These are phyloP conservation scores for Fusarium sp. DNA, from an alignment of 2,329 filamentous ascomycete genomes.

Conservation along the genomic window DNA sequence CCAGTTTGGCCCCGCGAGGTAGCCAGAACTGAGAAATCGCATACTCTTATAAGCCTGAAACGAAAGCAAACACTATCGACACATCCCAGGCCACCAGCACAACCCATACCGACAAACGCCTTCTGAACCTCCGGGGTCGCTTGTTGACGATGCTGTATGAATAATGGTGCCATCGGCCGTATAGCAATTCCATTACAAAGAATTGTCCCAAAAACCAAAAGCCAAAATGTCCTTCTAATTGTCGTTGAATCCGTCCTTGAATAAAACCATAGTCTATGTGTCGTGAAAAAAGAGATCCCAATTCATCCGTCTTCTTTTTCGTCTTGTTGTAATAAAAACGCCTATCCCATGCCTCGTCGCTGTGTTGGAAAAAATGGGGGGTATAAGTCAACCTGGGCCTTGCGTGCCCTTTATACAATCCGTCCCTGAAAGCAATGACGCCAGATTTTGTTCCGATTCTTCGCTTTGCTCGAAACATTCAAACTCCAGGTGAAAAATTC, in stretches of 20 bases:
- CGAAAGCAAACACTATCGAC: slow-evolving; percentile 30
- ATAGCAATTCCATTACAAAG: slow-evolving; percentile 40
- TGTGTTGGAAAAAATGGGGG: slow-evolving; percentile 39
- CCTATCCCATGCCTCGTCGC: slow-evolving; percentile 42
- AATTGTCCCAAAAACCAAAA: slow-evolving; percentile 12
- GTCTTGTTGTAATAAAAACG: slow-evolving; percentile 38
- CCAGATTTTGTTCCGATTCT: slow-evolving; percentile 40
- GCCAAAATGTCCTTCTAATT: slow-evolving; percentile 30
- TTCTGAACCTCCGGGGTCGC: slow-evolving; percentile 29
- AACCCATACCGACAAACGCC: slow-evolving; percentile 20
- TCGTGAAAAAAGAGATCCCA: slow-evolving; percentile 39
- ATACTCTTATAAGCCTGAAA: slow-evolving; percentile 24
- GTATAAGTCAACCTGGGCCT: slow-evolving; percentile 38
- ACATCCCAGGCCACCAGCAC: slow-evolving; percentile 14
- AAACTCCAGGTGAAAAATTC: slow-evolving; percentile 37
- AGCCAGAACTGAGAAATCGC: slow-evolving; percentile 32
- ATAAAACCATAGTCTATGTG: slow-evolving; percentile 42
- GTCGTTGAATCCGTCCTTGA: slow-evolving; percentile 39
- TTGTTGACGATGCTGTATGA: slow-evolving; percentile 21
- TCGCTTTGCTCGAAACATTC: slow-evolving; percentile 38
- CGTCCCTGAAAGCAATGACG: slow-evolving; percentile 44
- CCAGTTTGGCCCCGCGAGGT: slow-evolving; percentile 47
- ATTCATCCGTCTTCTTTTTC: slow-evolving; percentile 37
- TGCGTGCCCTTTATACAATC: slow-evolving; percentile 38
- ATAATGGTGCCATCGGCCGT: slow-evolving; percentile 26